A percentile compares a stretch with the other conserved stretches of the same genome.
These are phyloP conservation scores for Miscanthus lutarioriparius DNA, from an alignment of 176 grass and related monocot species.

Conservation along the genomic window DNA sequence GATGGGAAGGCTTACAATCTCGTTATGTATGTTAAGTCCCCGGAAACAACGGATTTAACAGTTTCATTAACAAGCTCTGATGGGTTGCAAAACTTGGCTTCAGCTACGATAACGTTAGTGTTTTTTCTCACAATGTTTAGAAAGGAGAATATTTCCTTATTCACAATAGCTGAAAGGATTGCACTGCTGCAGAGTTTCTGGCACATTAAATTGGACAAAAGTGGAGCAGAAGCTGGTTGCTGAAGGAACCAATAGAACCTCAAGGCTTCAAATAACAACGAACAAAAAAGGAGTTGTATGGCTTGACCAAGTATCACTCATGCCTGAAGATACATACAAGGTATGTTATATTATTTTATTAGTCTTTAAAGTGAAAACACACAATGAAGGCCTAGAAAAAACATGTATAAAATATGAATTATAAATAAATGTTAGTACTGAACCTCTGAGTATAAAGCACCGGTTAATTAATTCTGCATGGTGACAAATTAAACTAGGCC, in stretches of 20 bases:
- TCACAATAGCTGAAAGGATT: background rate
- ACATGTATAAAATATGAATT: background rate
- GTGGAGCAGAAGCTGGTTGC: constrained; percentile 39
- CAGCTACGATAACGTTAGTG: constrained; percentile 59
- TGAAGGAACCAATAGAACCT: constrained; percentile 45
- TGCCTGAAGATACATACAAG: constrained; percentile 66
- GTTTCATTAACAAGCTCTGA: constrained; percentile 65
- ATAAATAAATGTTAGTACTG: constrained; percentile 7
- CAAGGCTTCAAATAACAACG: constrained; percentile 54
- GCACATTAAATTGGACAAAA: constrained; percentile 52
- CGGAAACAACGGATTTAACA: constrained; percentile 46
- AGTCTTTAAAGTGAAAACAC: background rate
- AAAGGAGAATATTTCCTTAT: background rate
- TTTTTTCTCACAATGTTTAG: background rate
- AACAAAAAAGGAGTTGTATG: constrained; percentile 51
- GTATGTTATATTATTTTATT: constrained; percentile 16
- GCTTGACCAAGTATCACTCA: constrained; percentile 69
- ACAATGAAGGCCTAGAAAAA: background rate
- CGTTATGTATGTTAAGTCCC: constrained; percentile 69
- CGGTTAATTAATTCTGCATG: constrained; percentile 19
- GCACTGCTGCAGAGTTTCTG: constrained; percentile 34
- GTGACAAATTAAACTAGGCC: constrained; percentile 30
- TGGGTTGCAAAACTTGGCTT: constrained; percentile 59
- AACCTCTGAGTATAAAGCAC: constrained; percentile 36
- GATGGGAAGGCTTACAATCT: constrained; percentile 78